phyloP scores from a whole-genome alignment of 2,329 filamentous ascomycete genomes.

The Paraphaeosphaeria minitans region DNA sequence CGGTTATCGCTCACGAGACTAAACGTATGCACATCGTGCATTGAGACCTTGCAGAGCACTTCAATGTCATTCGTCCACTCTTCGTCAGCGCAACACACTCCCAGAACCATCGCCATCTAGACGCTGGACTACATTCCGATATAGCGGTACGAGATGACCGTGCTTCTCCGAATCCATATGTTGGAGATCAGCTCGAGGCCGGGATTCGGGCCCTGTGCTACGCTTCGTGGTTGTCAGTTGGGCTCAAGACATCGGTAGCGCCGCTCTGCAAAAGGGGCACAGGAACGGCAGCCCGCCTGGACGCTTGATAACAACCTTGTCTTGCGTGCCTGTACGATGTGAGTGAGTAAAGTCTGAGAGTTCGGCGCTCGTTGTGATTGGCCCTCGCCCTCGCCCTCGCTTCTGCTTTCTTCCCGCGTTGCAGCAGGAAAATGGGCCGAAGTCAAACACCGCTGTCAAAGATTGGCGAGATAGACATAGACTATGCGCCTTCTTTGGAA shows the following conservation, averaged over 20 bases:
- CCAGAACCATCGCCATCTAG: not conserved
- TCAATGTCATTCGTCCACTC: not conserved
- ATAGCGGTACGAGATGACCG: not conserved
- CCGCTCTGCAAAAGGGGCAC: not conserved
- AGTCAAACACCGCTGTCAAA: too few relatives aligned
- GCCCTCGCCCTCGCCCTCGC: not conserved
- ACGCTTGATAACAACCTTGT: constrained; percentile 3
- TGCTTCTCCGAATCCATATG: not conserved
- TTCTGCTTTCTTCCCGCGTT: not conserved
- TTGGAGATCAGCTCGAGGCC: constrained; percentile 1
- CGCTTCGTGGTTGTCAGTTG: not conserved
- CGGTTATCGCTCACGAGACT: not conserved
- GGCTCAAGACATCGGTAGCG: not conserved
- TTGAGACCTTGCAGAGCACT: not conserved
- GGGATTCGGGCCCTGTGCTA: not conserved
- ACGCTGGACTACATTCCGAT: not conserved
- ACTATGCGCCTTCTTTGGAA: too few relatives aligned
- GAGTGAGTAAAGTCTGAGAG: not conserved
- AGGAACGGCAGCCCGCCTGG: not conserved
- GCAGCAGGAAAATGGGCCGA: too few relatives aligned
- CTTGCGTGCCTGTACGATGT: not conserved
- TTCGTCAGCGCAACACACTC: not conserved
- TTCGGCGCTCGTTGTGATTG: not conserved
- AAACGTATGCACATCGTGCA: not conserved
- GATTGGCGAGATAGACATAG: too few relatives aligned